Conservation (phyloP, 1,284 basidiomycete genomes). For the Rugosomyces carneus region DNA sequence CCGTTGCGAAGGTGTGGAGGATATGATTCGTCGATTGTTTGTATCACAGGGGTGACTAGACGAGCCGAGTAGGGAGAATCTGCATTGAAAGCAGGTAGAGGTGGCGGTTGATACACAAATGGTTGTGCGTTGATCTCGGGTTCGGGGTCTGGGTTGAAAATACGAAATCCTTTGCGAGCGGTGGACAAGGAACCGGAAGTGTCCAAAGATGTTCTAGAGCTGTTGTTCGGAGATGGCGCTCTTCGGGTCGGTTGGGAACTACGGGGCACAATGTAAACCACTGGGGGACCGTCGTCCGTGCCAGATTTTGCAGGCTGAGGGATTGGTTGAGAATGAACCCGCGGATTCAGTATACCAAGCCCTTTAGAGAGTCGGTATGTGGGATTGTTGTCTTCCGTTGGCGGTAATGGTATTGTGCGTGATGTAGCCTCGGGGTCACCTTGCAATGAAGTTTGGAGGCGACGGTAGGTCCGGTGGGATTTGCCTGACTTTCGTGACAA, state of each 20-base stretch:
- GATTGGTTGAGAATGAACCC: conserved; percentile 2
- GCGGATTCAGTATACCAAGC: not conserved
- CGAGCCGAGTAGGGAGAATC: conserved; percentile 15
- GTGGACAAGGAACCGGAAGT: conserved; percentile 11
- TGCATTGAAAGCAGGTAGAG: conserved; percentile 11
- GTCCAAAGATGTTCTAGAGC: conserved; percentile 12
- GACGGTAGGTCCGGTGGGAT: conserved; percentile 7
- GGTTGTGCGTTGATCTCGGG: conserved; percentile 8
- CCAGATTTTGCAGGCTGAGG: conserved; percentile 8
- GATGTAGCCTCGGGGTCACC: not conserved
- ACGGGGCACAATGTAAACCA: conserved; percentile 32
- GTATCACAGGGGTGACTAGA: conserved; percentile 10
- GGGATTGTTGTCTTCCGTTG: not conserved
- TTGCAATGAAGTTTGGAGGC: not conserved
- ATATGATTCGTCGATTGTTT: conserved; percentile 5
- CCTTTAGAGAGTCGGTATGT: conserved; percentile 1
- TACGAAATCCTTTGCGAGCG: conserved; percentile 14
- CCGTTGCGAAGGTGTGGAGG: not conserved
- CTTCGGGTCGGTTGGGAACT: conserved; percentile 19
- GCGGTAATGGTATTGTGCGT: conserved; percentile 1
- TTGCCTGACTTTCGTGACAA: conserved; percentile 11
- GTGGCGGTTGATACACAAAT: conserved; percentile 16
- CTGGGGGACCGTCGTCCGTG: conserved; percentile 24
- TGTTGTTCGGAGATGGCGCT: conserved; percentile 6
- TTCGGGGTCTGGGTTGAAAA: conserved; percentile 18